phyloP scores from a whole-genome alignment of 2,329 filamentous ascomycete species.

The Trichoderma semiorbis region DNA sequence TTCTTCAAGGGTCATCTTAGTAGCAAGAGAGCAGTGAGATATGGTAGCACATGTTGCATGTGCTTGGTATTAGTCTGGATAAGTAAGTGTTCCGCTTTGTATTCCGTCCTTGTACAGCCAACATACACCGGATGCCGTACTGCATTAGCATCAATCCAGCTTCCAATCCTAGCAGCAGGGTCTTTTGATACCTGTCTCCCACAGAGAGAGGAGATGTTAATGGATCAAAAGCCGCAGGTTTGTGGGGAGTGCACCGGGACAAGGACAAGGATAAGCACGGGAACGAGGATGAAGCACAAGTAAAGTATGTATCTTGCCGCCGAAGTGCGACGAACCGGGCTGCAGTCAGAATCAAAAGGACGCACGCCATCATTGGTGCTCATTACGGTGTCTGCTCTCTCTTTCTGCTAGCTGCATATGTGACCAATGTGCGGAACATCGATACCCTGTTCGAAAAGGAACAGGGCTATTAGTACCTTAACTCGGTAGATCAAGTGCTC shows the following conservation, averaged over 20 bases:
- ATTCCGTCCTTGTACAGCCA: not conserved
- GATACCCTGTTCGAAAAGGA: not conserved
- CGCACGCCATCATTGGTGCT: not conserved
- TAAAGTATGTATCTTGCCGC: conserved; percentile 2
- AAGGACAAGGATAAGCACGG: not conserved
- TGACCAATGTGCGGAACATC: not conserved
- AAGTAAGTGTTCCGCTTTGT: not conserved
- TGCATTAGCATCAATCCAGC: not conserved
- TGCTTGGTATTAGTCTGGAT: not conserved
- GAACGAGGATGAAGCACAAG: not conserved
- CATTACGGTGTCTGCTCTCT: not conserved
- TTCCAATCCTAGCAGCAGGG: not conserved
- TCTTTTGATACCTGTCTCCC: not conserved
- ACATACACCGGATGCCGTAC: not conserved
- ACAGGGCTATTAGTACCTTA: not conserved
- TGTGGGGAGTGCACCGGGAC: not conserved
- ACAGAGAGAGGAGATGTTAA: not conserved
- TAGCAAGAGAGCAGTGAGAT: not conserved
- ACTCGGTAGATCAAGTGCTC: not conserved
- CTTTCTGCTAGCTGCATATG: conserved; percentile 7
- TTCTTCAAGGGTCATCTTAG: not conserved
- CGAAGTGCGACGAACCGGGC: not conserved
- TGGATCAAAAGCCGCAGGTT: not conserved
- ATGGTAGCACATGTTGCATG: not conserved
- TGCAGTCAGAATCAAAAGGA: not conserved